phyloP scores from a whole-genome alignment of 176 grass and related monocot species.

The Secale cereale region DNA sequence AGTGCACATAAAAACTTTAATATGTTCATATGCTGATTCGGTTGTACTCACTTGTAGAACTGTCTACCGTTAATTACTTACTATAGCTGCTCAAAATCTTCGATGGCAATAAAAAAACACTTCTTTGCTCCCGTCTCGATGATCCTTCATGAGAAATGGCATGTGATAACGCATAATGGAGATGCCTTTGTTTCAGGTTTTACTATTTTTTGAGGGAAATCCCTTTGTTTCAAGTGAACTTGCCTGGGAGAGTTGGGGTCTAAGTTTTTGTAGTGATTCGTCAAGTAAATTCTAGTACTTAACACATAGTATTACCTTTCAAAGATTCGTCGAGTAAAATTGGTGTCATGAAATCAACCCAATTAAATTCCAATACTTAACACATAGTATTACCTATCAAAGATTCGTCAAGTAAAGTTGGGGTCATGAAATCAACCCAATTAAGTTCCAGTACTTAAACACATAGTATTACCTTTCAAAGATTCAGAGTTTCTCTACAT shows the following conservation, averaged over 20 bases:
- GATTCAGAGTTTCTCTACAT: neutral
- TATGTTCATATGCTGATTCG: neutral
- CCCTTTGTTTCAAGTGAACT: neutral
- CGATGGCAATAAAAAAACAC: neutral
- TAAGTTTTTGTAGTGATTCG: neutral
- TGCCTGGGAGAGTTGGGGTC: neutral
- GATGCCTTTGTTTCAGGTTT: neutral
- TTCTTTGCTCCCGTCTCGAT: neutral
- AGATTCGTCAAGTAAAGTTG: constrained; percentile 1
- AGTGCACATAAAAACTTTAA: neutral
- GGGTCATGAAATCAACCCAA: neutral
- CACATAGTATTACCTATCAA: neutral
- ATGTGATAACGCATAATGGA: neutral
- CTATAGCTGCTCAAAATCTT: neutral
- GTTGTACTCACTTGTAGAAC: neutral
- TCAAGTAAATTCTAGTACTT: no score
- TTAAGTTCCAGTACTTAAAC: neutral
- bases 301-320: no score
- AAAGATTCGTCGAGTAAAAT: neutral
- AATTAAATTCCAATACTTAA: neutral
- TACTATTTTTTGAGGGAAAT: no score
- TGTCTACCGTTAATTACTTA: neutral
- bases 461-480: neutral
- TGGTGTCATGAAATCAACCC: neutral
- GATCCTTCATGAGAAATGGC: neutral